Conservation (phyloP, 331 rosid genomes). For the Spiraea crenata region DNA sequence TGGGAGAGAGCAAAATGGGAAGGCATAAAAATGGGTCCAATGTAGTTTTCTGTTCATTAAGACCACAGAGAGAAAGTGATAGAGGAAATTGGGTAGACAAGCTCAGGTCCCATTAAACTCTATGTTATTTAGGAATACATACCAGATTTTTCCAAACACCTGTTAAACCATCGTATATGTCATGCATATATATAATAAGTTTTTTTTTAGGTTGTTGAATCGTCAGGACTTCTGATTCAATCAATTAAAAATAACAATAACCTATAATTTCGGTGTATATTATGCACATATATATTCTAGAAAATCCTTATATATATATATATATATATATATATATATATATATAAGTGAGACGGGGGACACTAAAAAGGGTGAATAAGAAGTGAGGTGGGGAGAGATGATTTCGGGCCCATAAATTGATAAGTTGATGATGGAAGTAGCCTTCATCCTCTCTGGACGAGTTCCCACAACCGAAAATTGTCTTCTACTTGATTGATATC, state of each 20-base stretch:
- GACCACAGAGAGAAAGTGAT: slow-evolving; percentile 11
- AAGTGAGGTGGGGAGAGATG: not conserved
- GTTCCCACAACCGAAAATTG: slow-evolving; percentile 9
- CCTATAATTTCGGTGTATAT: no score
- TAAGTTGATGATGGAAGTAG: slow-evolving; percentile 20
- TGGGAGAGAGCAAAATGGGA: slow-evolving; percentile 1
- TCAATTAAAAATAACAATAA: no score
- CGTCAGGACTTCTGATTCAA: no score
- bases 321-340: not conserved
- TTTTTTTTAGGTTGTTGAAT: no score
- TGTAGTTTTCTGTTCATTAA: slow-evolving; percentile 8
- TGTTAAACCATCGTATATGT: no score
- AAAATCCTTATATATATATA: no score
- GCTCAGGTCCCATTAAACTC: slow-evolving; percentile 5
- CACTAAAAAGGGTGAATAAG: no score
- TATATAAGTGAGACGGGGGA: no score
- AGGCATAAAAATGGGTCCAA: slow-evolving; percentile 8
- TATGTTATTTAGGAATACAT: no score
- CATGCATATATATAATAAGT: no score
- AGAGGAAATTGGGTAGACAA: slow-evolving; percentile 5
- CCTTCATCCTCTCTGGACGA: slow-evolving; percentile 24
- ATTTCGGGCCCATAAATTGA: slow-evolving; percentile 12
- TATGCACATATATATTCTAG: no score
- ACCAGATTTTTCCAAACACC: no score
- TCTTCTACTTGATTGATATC: not conserved